Conservation (phyloP, 2,329 filamentous ascomycete species). For the Akanthomyces muscarius region DNA sequence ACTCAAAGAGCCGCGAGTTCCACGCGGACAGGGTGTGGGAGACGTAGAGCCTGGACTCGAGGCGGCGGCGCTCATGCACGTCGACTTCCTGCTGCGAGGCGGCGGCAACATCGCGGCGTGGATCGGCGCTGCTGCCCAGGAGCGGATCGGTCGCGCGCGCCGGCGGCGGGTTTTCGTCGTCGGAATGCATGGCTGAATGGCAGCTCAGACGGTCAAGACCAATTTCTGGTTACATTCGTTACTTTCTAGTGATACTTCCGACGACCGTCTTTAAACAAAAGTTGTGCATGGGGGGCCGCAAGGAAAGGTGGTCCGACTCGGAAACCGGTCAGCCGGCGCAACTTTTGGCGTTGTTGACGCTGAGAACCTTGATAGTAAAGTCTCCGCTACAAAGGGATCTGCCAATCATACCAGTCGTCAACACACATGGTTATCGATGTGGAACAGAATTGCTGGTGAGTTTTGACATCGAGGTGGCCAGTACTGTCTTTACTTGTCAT, state of each 20-base stretch:
- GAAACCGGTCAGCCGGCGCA: background rate
- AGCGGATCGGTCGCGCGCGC: constrained; percentile 1
- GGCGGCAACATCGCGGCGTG: background rate
- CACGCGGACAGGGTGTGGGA: constrained; percentile 61
- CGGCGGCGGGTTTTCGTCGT: background rate
- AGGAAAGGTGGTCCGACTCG: constrained; percentile 15
- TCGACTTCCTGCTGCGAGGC: background rate
- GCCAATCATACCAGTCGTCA: background rate
- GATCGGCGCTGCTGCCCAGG: background rate
- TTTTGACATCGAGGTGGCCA: too few relatives aligned
- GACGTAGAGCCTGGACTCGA: constrained; percentile 41
- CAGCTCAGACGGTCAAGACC: background rate
- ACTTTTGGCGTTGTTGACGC: background rate
- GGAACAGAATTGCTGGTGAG: too few relatives aligned
- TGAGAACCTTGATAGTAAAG: background rate
- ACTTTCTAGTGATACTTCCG: background rate
- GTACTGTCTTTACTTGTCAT: background rate
- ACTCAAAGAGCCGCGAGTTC: constrained; percentile 63
- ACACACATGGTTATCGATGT: background rate
- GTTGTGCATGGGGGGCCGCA: background rate
- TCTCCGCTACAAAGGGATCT: background rate
- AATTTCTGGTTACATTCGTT: background rate
- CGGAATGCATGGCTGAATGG: background rate
- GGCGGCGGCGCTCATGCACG: background rate
- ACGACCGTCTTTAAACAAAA: too few relatives aligned